phyloP scores from a whole-genome alignment of 345 rosid genomes.

The Sisymbrium irio region DNA sequence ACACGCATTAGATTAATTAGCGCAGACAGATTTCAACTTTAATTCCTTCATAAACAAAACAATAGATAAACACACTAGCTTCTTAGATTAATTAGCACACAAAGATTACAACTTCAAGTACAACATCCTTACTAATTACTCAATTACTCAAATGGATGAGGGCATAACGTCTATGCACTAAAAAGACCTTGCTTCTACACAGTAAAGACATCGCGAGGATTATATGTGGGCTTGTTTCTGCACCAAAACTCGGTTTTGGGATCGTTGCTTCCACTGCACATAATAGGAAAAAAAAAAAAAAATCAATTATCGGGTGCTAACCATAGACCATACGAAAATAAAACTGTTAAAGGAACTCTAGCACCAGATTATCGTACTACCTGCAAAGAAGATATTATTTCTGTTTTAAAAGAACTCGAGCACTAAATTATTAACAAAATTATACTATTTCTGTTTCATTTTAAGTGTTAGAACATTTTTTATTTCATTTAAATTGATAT shows the following conservation, averaged over 20 bases:
- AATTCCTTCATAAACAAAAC: not conserved
- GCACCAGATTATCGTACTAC: slow-evolving; percentile 38
- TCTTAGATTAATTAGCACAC: too few relatives aligned
- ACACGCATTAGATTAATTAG: not conserved
- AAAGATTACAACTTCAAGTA: not conserved
- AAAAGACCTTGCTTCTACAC: slow-evolving; percentile 69
- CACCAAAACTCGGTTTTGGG: slow-evolving; percentile 96
- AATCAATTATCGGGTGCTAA: slow-evolving; percentile 12
- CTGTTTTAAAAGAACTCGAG: too few relatives aligned
- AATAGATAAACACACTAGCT: not conserved
- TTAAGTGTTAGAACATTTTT: too few relatives aligned
- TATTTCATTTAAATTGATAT: too few relatives aligned
- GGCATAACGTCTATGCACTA: not conserved
- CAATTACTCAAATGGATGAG: not conserved
- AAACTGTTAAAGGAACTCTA: not conserved
- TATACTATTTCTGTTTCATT: too few relatives aligned
- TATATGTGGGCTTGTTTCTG: slow-evolving; percentile 94
- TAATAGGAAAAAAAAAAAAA: slow-evolving; percentile 17
- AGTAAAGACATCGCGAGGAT: slow-evolving; percentile 78
- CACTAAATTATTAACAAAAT: too few relatives aligned
- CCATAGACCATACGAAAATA: not conserved
- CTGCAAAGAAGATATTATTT: slow-evolving; percentile 98
- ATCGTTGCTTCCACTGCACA: slow-evolving; percentile 95
- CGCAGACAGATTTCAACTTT: not conserved
- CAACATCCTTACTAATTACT: slow-evolving; percentile 18